phyloP scores from a whole-genome alignment of 352 stramenopile genomes.

The Pythium phragmiticola region DNA sequence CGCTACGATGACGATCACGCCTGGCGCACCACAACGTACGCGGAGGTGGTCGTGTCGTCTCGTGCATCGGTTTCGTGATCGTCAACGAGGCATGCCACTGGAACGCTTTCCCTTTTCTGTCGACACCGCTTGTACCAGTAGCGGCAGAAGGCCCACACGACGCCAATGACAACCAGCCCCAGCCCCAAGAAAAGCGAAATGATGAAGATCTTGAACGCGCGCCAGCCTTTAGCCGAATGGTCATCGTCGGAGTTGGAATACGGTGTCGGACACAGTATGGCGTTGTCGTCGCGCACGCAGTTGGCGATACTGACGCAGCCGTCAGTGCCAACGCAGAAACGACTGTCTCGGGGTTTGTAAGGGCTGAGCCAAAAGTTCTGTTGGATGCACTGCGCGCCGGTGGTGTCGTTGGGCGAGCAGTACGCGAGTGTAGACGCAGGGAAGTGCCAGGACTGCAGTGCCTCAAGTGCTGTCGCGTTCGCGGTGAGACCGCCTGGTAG shows the following conservation, averaged over 20 bases:
- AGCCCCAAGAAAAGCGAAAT: no score
- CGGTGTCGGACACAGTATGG: not conserved
- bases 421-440: conserved; percentile 1
- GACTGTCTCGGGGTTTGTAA: conserved; percentile 1
- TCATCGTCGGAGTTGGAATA: not conserved
- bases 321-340: conserved; percentile 16
- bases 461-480: not conserved
- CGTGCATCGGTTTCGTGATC: no score
- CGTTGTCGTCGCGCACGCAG: conserved; percentile 1
- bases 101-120: no score
- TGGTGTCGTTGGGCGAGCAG: conserved; percentile 4
- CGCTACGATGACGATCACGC: no score
- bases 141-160: no score
- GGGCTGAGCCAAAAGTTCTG: conserved; percentile 1
- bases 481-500: not conserved
- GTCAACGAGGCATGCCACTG: no score
- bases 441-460: conserved; percentile 6
- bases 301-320: conserved; percentile 22
- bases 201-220: no score
- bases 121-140: no score
- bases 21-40: no score
- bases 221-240: no score
- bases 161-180: no score
- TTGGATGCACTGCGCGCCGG: conserved; percentile 3
- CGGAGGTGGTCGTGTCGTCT: no score